Base-by-base conservation (phyloP, 1,284 basidiomycete genomes). In the Mycosarcoma maydis region DNA sequence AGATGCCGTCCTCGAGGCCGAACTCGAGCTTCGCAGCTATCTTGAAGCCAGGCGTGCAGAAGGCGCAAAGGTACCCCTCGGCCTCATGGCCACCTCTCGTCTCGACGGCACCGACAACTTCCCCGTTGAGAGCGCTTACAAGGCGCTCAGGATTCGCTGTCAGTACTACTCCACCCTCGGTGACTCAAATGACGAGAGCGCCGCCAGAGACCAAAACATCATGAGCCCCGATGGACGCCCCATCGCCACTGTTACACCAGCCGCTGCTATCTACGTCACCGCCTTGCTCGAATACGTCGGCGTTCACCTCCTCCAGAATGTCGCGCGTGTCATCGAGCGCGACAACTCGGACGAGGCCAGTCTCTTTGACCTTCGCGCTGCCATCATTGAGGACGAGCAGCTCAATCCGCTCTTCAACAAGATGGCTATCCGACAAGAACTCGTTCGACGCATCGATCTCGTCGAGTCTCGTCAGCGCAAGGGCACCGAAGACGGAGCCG, bases 201-300 rank as follows among this genome's bases (percentile, higher is more conserved):
- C 46, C 8, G 58, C 55, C 27, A 49, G 49, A 24, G 76, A 78
- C 16, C 75, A 76, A 37, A 75, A 75, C 53, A 75, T 78, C 64
- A 78, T 77, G 75, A 75, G 72, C 40, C 45, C 38, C 47, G 75
- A 78, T 17, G 75, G 76, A n/a, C 54, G 73, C 11, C 75, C 76
- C n/a, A 68, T 78, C 22, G 76, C 76, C n/a, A 76, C 76, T 17
- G 70, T 78, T 53, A 78, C 76, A 10, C 73, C 73, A 4, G 72
- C 64, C 17, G 76, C 77, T 11, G 65, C 73, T 45, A 78, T 78
- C 58, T 78, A 78, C 53, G 73, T 78, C 7, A 77, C 76, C 11
- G 75, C 76, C 7, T 48, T 78, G 24, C 65, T 78, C 50, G 76
- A 78, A 32, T 78, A 59, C 37, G 65, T 78, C 24, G 76, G 67